phyloP scores from a whole-genome alignment of 768 basidiomycete species.

The Podaxis sp. region DNA sequence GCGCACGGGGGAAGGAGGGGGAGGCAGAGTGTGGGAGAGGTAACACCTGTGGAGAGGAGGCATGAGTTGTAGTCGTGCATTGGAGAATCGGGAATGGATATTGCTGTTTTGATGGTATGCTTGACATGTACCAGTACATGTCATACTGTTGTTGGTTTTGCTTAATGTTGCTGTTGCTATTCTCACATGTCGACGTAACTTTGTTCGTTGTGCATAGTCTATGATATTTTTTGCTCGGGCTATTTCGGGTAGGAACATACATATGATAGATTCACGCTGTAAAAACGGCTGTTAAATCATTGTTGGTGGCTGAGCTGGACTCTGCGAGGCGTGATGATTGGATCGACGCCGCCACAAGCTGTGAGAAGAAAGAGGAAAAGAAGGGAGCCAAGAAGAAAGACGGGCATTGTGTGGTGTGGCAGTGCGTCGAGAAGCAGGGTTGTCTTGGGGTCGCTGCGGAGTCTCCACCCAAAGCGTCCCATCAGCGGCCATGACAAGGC shows the following conservation, averaged over 20 bases:
- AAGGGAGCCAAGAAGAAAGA: background rate
- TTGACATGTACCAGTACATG: background rate
- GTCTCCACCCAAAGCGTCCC: background rate
- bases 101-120: too few relatives aligned
- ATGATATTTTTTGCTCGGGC: background rate
- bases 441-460: conserved; percentile 8
- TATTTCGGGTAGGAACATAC: background rate
- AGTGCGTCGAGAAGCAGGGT: background rate
- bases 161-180: background rate
- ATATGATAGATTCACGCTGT: background rate
- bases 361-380: background rate
- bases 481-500: background rate
- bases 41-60: conserved; percentile 32
- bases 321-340: background rate
- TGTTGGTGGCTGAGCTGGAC: background rate
- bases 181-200: background rate
- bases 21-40: conserved; percentile 46
- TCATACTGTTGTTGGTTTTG: background rate
- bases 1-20: conserved; percentile 43
- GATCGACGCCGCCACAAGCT: background rate
- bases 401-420: background rate
- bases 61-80: background rate
- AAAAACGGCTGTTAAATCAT: background rate
- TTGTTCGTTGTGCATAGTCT: conserved; percentile 1
- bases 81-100: background rate